phyloP scores from a whole-genome alignment of 768 basidiomycete species.

The Leccinellum albellum region DNA sequence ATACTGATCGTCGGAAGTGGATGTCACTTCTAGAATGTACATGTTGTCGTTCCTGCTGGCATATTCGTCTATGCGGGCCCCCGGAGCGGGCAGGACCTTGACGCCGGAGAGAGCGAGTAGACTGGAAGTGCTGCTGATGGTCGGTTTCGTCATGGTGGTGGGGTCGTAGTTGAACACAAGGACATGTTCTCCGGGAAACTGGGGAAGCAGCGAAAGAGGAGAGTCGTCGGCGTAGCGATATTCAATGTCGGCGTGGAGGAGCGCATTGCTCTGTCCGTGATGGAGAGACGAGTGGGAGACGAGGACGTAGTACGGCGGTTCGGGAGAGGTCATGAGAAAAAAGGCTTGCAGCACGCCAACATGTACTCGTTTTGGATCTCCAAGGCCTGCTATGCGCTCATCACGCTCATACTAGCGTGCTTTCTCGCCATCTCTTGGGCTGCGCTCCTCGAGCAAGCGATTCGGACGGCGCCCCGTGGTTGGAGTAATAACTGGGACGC shows the following conservation, averaged over 20 bases:
- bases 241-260: conserved; percentile 67
- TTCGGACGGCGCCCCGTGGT: conserved; percentile 55
- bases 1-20: conserved; percentile 45
- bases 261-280: conserved; percentile 32
- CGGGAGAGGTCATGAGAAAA: conserved; percentile 13
- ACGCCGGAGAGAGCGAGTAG: conserved; percentile 53
- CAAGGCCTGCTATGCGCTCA: conserved; percentile 48
- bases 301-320: conserved; percentile 65
- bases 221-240: conserved; percentile 83
- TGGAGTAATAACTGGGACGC: conserved; percentile 67
- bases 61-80: conserved; percentile 54
- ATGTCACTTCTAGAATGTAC: conserved; percentile 69
- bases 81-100: conserved; percentile 70
- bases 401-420: conserved; percentile 48
- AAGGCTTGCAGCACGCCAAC: not conserved
- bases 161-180: conserved; percentile 70
- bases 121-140: conserved; percentile 48
- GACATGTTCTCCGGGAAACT: conserved; percentile 61
- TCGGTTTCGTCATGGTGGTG: conserved; percentile 35
- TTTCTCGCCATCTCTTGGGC: conserved; percentile 61
- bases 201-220: conserved; percentile 60
- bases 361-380: conserved; percentile 46
- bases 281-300: conserved; percentile 53
- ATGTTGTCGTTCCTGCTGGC: conserved; percentile 57
- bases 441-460: conserved; percentile 67